These are phyloP conservation scores for Durusdinium trenchii DNA, from an alignment of 73 alveolate species.

Conservation along the genomic window DNA sequence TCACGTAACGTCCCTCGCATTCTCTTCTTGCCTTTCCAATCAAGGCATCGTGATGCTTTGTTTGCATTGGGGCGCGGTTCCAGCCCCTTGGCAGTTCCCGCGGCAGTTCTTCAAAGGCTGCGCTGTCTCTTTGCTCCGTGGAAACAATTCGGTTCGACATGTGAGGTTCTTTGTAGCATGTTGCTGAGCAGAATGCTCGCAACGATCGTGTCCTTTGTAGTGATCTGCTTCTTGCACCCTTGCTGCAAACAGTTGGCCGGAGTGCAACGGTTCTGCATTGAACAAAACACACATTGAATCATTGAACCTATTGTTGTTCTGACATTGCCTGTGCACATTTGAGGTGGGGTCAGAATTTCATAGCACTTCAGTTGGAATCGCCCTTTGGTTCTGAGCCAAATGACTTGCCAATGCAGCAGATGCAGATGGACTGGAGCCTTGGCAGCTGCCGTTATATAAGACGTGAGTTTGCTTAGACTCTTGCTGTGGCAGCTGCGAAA, in stretches of 20 bases:
- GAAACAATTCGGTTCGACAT: background rate
- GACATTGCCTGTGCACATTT: background rate
- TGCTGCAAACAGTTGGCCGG: too few relatives aligned
- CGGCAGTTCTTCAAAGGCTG: background rate
- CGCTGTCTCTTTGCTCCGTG: background rate
- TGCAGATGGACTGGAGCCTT: constrained; percentile 91
- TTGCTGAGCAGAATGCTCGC: constrained; percentile 75
- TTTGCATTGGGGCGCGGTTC: constrained; percentile 86
- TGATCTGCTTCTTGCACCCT: constrained; percentile 72
- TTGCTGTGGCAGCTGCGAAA: background rate
- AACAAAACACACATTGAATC: too few relatives aligned
- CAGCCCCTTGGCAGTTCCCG: constrained; percentile 19
- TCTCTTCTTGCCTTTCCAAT: too few relatives aligned
- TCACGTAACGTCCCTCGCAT: too few relatives aligned
- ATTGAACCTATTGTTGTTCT: too few relatives aligned
- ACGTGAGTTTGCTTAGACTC: too few relatives aligned
- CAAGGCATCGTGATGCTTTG: constrained; percentile 91
- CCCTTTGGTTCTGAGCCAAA: constrained; percentile 89
- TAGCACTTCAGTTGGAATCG: constrained; percentile 85
- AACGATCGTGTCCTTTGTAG: constrained; percentile 43
- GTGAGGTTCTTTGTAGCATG: constrained; percentile 86
- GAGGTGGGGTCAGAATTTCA: constrained; percentile 87
- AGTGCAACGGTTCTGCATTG: too few relatives aligned
- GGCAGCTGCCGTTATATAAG: background rate
- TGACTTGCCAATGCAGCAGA: constrained; percentile 95